Percentiles rank a stretch among this genome's conserved stretches.
These are phyloP conservation scores for Obelidium mucronatum DNA, from an alignment of 192 early-diverging fungal genomes.

Conservation along the genomic window DNA sequence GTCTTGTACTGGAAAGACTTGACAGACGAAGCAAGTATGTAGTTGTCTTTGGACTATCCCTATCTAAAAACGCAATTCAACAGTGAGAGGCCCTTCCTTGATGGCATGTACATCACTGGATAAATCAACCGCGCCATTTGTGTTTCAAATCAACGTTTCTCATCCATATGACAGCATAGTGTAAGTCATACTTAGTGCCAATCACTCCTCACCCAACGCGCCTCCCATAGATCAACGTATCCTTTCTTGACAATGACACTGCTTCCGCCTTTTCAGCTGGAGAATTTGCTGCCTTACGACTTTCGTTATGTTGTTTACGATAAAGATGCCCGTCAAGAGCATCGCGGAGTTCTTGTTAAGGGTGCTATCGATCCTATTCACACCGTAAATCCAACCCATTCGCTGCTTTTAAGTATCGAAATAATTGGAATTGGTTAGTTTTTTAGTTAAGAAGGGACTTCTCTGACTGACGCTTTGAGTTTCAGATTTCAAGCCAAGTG, in stretches of 20 bases:
- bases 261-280: constrained; percentile 81
- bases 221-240: constrained; percentile 36
- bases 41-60: neutral
- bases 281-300: constrained; percentile 94
- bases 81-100: constrained; percentile 49
- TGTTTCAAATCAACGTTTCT: constrained; percentile 70
- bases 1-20: constrained; percentile 85
- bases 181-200: constrained; percentile 19
- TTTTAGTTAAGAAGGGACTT: neutral
- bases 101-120: constrained; percentile 63
- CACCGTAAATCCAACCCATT: constrained; percentile 81
- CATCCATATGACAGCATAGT: constrained; percentile 29
- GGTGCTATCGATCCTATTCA: constrained; percentile 81
- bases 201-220: neutral
- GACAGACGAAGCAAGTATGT: constrained; percentile 38
- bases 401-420: constrained; percentile 77
- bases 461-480: neutral
- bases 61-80: neutral
- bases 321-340: constrained; percentile 70
- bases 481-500: constrained; percentile 70
- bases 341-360: constrained; percentile 67
- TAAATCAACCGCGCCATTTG: constrained; percentile 63
- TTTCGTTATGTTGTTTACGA: constrained; percentile 82
- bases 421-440: constrained; percentile 72
- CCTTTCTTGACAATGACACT: constrained; percentile 56